Conservation (phyloP, 2,329 filamentous ascomycete species). For the Talaromyces albobiverticillius region DNA sequence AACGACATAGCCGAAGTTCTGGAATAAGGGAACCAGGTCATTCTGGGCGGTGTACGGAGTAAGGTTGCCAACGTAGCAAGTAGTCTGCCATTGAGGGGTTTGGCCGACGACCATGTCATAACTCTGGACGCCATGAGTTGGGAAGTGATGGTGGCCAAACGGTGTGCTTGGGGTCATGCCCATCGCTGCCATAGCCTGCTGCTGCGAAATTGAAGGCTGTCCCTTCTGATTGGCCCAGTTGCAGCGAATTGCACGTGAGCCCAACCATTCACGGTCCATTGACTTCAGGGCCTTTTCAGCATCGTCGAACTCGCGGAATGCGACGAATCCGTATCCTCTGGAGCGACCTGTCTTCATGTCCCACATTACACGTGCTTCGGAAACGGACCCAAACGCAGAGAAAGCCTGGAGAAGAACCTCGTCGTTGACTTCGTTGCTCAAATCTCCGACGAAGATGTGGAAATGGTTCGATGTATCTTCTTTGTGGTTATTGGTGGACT, state of each 20-base stretch:
- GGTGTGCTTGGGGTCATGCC: constrained; percentile 90
- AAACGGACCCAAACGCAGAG: constrained; percentile 91
- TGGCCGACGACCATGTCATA: constrained; percentile 96
- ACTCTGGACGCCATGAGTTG: constrained; percentile 91
- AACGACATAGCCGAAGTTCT: constrained; percentile 96
- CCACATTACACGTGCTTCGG: constrained; percentile 99
- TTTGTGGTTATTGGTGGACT: constrained; percentile 90
- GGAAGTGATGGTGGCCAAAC: constrained; percentile 96
- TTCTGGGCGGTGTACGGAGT: constrained; percentile 97
- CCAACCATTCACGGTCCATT: constrained; percentile 99
- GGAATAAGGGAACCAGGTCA: constrained; percentile 95
- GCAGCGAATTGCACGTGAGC: constrained; percentile 95
- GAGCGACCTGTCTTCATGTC: constrained; percentile 99
- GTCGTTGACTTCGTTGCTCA: constrained; percentile 98
- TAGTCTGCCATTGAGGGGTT: constrained; percentile 97
- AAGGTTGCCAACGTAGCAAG: constrained; percentile 94
- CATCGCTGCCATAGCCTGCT: constrained; percentile 95
- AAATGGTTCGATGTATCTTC: constrained; percentile 98
- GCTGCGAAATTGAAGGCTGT: constrained; percentile 97
- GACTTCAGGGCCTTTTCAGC: constrained; percentile 94
- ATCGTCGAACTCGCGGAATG: constrained; percentile 88
- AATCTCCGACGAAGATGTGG: constrained; percentile 96
- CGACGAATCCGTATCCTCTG: constrained; percentile 95
- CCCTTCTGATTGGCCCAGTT: constrained; percentile 99
- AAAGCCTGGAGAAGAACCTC: constrained; percentile 92